Evolutionary conservation across 2,329 filamentous ascomycete species (phyloP).

Genomic region (Fusarium falciforme): DNA sequence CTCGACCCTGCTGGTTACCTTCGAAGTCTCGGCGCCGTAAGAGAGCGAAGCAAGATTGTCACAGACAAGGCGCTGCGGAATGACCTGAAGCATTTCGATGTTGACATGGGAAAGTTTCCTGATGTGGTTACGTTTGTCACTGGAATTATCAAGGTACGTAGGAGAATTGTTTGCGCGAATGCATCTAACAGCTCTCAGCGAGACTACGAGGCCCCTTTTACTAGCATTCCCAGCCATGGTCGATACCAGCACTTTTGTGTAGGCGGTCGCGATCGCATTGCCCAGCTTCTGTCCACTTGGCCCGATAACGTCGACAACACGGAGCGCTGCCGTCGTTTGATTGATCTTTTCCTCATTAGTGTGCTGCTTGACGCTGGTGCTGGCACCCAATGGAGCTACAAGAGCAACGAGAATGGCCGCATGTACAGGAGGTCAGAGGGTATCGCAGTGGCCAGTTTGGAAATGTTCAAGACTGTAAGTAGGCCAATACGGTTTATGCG

Average conservation of each 20-base stretch:
- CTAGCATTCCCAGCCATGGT: conserved; percentile 83
- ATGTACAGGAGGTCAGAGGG: conserved; percentile 89
- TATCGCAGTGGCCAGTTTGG: conserved; percentile 78
- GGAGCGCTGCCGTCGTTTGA: conserved; percentile 79
- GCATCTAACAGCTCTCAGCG: conserved; percentile 50
- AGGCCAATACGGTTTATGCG: too few relatives aligned
- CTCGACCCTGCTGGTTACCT: conserved; percentile 92
- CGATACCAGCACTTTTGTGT: conserved; percentile 87
- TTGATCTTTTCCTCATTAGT: conserved; percentile 83
- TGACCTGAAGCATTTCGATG: conserved; percentile 85
- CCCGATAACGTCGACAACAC: conserved; percentile 74
- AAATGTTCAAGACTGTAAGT: conserved; percentile 87
- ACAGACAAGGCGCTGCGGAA: conserved; percentile 82
- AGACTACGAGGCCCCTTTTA: conserved; percentile 67
- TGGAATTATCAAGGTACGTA: conserved; percentile 89
- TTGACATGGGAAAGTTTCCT: conserved; percentile 85
- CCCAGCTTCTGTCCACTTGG: conserved; percentile 77
- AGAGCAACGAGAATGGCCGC: conserved; percentile 87
- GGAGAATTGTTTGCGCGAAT: background rate
- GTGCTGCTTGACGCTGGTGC: conserved; percentile 89
- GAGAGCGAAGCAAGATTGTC: conserved; percentile 80
- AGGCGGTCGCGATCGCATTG: conserved; percentile 79
- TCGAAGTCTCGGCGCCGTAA: conserved; percentile 87
- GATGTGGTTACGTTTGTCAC: conserved; percentile 89
- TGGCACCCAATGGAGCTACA: conserved; percentile 91